Conservation (phyloP, 2,329 filamentous ascomycete genomes). For the Beauveria sp. region DNA sequence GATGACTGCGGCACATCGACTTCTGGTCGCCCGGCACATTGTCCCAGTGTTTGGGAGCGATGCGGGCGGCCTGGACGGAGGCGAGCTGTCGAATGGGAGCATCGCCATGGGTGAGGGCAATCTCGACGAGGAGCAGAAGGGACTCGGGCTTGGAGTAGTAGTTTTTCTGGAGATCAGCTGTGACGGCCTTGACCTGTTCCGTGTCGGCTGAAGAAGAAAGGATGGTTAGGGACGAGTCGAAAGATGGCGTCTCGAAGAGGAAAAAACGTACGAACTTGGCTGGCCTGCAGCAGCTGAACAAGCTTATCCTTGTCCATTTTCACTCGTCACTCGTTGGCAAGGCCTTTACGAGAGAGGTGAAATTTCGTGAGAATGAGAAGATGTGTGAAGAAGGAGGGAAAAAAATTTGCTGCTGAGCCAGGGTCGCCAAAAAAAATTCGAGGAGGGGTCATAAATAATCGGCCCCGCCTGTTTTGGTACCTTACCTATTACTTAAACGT, state of each 20-base stretch:
- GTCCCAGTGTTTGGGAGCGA: conserved; percentile 81
- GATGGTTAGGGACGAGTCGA: conserved; percentile 23
- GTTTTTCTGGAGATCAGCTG: conserved; percentile 81
- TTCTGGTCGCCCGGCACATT: conserved; percentile 68
- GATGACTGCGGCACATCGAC: conserved; percentile 67
- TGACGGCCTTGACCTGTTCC: conserved; percentile 81
- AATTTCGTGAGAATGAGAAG: conserved; percentile 4
- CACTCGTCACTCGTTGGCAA: conserved; percentile 13
- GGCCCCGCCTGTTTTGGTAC: conserved; percentile 11
- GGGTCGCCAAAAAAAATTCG: conserved; percentile 12
- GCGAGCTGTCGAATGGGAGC: conserved; percentile 77
- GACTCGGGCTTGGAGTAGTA: conserved; percentile 84
- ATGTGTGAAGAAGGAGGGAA: background rate
- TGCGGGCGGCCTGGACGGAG: conserved; percentile 78
- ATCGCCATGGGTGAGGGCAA: conserved; percentile 71
- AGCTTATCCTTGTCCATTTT: conserved; percentile 59
- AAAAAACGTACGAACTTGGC: conserved; percentile 68
- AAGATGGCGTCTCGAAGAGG: background rate
- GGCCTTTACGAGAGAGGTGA: background rate
- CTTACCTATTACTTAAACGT: background rate
- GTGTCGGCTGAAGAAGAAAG: conserved; percentile 62
- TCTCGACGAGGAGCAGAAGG: conserved; percentile 78
- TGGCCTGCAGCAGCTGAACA: conserved; percentile 76
- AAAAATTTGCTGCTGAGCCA: conserved; percentile 8
- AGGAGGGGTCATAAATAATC: conserved; percentile 7